Conservation (phyloP, 1,284 basidiomycete genomes). For the Volvariella volvacea region DNA sequence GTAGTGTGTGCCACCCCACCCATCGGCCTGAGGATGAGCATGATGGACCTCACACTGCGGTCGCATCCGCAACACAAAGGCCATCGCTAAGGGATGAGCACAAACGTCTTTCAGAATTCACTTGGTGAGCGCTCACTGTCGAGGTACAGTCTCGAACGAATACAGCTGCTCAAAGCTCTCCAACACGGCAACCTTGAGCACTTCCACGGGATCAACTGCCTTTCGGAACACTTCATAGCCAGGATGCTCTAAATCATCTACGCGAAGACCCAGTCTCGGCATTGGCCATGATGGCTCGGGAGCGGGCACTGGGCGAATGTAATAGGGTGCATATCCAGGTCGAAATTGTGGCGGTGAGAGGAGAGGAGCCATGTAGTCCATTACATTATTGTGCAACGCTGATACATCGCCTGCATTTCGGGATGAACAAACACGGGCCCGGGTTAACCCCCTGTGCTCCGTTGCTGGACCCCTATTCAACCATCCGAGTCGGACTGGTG, state of each 20-base stretch:
- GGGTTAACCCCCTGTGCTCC: too few species aligned
- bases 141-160: conserved; percentile 47
- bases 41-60: conserved; percentile 46
- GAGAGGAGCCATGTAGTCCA: too few species aligned
- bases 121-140: conserved; percentile 34
- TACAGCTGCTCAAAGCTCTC: conserved; percentile 56
- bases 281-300: not conserved
- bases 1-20: conserved; percentile 60
- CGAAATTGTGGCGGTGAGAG: too few species aligned
- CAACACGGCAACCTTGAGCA: conserved; percentile 44
- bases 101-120: not conserved
- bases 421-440: too few species aligned
- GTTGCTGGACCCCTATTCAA: too few species aligned
- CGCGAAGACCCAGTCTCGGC: conserved; percentile 48
- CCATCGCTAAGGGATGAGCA: not conserved
- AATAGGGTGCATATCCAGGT: too few species aligned
- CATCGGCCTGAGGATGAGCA: conserved; percentile 56
- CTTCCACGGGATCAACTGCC: conserved; percentile 31
- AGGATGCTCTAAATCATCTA: conserved; percentile 54
- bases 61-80: not conserved
- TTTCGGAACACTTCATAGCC: conserved; percentile 53
- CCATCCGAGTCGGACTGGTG: too few species aligned
- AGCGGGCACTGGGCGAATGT: not conserved
- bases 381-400: too few species aligned
- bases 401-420: too few species aligned